A percentile compares a stretch with the other conserved stretches of the same genome.
Evolutionary conservation across 805 yeast genomes (phyloP).

Genomic region (Scheffersomyces amazonensis): DNA sequence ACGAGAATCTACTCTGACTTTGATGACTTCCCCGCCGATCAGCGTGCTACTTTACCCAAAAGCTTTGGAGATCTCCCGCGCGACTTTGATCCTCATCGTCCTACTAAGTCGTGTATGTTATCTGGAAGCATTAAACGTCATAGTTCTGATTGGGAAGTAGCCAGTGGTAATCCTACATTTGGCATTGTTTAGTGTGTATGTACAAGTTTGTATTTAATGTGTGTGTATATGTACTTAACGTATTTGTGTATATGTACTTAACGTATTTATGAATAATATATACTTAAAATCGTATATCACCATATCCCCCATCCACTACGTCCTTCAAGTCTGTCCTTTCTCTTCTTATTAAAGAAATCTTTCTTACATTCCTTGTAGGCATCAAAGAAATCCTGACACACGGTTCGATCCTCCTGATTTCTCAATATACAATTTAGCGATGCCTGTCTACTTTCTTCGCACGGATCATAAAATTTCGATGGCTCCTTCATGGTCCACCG

Average conservation of each 20-base stretch:
- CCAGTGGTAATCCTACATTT: constrained; percentile 2
- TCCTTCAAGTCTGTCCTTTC: constrained; percentile 33
- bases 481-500: constrained; percentile 74
- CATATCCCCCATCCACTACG: constrained; percentile 41
- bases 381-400: constrained; percentile 78
- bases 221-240: too few relatives aligned
- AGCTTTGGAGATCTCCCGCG: neutral
- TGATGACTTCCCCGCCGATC: constrained; percentile 2
- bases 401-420: constrained; percentile 61
- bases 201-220: too few relatives aligned
- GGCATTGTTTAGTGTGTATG: constrained; percentile 1
- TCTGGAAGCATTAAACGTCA: constrained; percentile 4
- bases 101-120: constrained; percentile 2
- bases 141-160: constrained; percentile 3
- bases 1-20: too few relatives aligned
- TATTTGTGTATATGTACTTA: too few relatives aligned
- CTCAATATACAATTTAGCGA: constrained; percentile 79
- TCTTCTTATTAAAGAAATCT: constrained; percentile 39
- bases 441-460: constrained; percentile 85
- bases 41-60: constrained; percentile 8
- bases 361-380: constrained; percentile 92
- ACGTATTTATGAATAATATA: too few relatives aligned
- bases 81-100: neutral
- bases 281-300: constrained; percentile 2
- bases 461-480: constrained; percentile 87